Evolutionary conservation across 129 eudicot species (phyloP), one percentile per base, ranked within the genome.

Genomic region (Arctium minus): DNA sequence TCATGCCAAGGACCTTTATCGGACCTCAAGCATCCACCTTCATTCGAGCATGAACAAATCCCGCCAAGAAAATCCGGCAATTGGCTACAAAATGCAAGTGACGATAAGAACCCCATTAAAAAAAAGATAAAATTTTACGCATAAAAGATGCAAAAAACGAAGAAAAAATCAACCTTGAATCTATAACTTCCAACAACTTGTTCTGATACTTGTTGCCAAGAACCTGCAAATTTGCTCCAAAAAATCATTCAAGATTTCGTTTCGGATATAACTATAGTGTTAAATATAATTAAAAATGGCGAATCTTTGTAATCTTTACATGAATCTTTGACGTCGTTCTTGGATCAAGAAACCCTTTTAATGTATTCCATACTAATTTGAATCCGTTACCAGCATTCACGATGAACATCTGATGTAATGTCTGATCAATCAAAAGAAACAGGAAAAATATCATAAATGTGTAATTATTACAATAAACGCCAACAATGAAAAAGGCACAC

Each of bases 1-100:
- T 93, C 95, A 77, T 93, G 92, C 99, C 99, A 96, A 9, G 99
- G 99, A 62, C 99, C 99, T 86, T 90, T 96, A 81, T 90, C 95
- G 11, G 97, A 91, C 44, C 81, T 88, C 78, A 96, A 90, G 64
- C 99, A 96, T 60, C 99, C 99, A 80, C 97, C 98, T 80, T 90
- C 89, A 88, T 88, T 87, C 42, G 79, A 78, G 87, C 99, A 96
- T 3, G 89, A 90, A 85, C 99, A 96, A 50, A 71, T 80, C 75
- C 99, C 99, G 60, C 98, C 99, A 60, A 96, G 93, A 90, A 93
- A 96, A 89, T 89, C 89, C 2, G 99, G 99, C 89, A 96, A 88
- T 88, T 93, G 98, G 83, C 99, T 96, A 89, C 40, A 18, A 39
- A 70, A 12, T 22, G 37, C 79, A 82, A 79, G 46, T 33, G 3